Percentiles rank a stretch among this genome's conserved stretches.
These are phyloP conservation scores for Pseudohalonectria lignicola DNA, from an alignment of 2,329 filamentous ascomycete species.

Conservation along the genomic window DNA sequence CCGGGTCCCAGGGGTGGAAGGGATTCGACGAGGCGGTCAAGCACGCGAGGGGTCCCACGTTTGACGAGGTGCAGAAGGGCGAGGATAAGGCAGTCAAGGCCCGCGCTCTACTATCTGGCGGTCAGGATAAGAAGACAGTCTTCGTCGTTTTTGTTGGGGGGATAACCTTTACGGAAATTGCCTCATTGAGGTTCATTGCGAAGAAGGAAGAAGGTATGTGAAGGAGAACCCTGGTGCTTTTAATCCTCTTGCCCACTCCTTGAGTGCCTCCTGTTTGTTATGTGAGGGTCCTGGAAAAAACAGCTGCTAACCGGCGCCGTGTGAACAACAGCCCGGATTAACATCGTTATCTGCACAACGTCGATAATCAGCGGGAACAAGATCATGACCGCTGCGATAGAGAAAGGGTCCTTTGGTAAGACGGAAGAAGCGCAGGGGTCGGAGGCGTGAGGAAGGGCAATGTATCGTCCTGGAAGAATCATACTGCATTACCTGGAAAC, in stretches of 20 bases:
- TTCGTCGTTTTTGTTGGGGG: constrained; percentile 98
- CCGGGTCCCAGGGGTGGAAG: constrained; percentile 67
- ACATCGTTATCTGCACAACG: constrained; percentile 87
- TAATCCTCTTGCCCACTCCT: constrained; percentile 2
- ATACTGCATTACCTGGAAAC: too few relatives aligned
- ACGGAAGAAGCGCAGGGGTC: background rate
- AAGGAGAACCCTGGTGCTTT: background rate
- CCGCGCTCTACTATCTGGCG: constrained; percentile 68
- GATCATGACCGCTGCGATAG: constrained; percentile 78
- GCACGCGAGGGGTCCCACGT: constrained; percentile 76
- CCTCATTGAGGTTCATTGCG: constrained; percentile 82
- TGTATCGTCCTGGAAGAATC: too few relatives aligned
- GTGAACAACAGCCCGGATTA: constrained; percentile 26
- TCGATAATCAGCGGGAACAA: constrained; percentile 80
- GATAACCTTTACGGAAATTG: constrained; percentile 92
- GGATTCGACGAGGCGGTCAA: constrained; percentile 90
- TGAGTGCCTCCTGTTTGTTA: too few relatives aligned
- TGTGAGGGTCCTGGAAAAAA: too few relatives aligned
- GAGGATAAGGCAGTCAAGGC: constrained; percentile 89
- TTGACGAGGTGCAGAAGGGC: constrained; percentile 85
- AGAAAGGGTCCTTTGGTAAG: constrained; percentile 50
- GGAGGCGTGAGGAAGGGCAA: too few relatives aligned
- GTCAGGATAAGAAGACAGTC: constrained; percentile 67
- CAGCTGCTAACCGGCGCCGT: constrained; percentile 6
- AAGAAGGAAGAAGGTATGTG: constrained; percentile 62